Evolutionary conservation across 768 basidiomycete species (phyloP).

Genomic region (Fomitopsis serialis): DNA sequence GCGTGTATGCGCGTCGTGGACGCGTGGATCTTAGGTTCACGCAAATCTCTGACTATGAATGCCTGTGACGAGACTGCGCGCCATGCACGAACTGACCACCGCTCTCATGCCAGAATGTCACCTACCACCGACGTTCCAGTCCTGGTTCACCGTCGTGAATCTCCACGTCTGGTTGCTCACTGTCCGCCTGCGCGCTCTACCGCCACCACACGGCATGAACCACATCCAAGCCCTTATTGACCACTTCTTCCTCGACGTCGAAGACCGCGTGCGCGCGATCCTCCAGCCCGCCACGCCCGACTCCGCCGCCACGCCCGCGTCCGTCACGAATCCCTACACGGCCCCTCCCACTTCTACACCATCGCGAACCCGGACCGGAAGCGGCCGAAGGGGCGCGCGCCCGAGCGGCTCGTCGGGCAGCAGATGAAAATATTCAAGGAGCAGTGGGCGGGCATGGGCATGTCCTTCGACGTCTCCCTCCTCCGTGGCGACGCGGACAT

Average conservation of each 20-base stretch:
- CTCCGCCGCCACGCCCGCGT: slow-evolving; percentile 11
- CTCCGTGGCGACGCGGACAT: slow-evolving; percentile 75
- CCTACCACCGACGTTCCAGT: slow-evolving; percentile 90
- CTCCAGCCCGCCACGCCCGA: slow-evolving; percentile 26
- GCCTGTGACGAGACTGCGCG: no score
- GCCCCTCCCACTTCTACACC: slow-evolving; percentile 21
- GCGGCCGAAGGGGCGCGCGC: slow-evolving; percentile 41
- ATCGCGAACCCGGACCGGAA: slow-evolving; percentile 12
- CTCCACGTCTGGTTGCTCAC: slow-evolving; percentile 90
- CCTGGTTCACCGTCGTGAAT: slow-evolving; percentile 93
- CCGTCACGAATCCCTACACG: slow-evolving; percentile 21
- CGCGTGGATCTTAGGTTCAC: no score
- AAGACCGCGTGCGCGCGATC: slow-evolving; percentile 81
- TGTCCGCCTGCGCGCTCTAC: slow-evolving; percentile 82
- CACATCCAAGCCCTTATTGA: slow-evolving; percentile 84
- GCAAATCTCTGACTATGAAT: no score
- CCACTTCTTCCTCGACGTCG: slow-evolving; percentile 93
- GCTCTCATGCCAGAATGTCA: slow-evolving; percentile 54
- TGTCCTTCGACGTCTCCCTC: slow-evolving; percentile 76
- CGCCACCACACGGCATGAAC: slow-evolving; percentile 52
- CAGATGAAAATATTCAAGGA: slow-evolving; percentile 93
- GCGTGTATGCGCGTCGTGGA: no score
- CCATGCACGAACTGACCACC: no score
- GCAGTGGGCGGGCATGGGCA: slow-evolving; percentile 81
- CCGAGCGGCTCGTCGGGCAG: slow-evolving; percentile 72